These are phyloP conservation scores for Hypoxylon sp. DNA, from an alignment of 2,329 filamentous ascomycete species.

Conservation along the genomic window DNA sequence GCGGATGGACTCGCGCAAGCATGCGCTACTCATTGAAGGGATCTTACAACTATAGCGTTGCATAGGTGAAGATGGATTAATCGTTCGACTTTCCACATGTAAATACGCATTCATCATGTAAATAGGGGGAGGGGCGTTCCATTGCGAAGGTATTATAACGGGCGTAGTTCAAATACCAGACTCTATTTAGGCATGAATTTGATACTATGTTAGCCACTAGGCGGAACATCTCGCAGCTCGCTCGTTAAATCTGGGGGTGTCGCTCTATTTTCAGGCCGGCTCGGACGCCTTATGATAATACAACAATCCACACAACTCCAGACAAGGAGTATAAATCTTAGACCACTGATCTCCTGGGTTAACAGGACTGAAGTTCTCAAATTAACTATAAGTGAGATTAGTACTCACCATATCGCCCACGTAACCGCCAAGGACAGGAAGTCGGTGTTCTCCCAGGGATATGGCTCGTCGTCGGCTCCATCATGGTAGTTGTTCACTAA, in stretches of 20 bases:
- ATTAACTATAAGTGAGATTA: not conserved
- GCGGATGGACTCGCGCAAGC: conserved; percentile 22
- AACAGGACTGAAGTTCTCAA: not conserved
- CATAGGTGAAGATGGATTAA: not conserved
- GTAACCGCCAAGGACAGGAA: conserved; percentile 36
- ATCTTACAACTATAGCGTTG: not conserved
- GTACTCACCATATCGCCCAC: conserved; percentile 40
- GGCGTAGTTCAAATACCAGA: not conserved
- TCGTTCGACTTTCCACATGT: not conserved
- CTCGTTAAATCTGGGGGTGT: conserved; percentile 21
- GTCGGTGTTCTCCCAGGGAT: conserved; percentile 40
- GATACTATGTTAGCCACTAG: conserved; percentile 16
- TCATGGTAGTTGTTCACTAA: conserved; percentile 19
- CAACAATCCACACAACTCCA: conserved; percentile 43
- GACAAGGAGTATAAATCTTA: conserved; percentile 39
- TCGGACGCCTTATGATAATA: conserved; percentile 23
- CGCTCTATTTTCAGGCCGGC: conserved; percentile 20
- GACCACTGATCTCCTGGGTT: conserved; percentile 13
- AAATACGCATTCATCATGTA: not conserved
- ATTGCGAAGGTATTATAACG: not conserved
- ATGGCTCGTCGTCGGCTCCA: conserved; percentile 8
- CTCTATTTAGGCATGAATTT: conserved; percentile 4
- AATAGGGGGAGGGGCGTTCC: not conserved
- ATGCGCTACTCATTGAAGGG: conserved; percentile 14
- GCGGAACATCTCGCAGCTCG: conserved; percentile 36